These are phyloP conservation scores for Neofusicoccum laricinum DNA, from an alignment of 2,329 filamentous ascomycete genomes.

Conservation along the genomic window DNA sequence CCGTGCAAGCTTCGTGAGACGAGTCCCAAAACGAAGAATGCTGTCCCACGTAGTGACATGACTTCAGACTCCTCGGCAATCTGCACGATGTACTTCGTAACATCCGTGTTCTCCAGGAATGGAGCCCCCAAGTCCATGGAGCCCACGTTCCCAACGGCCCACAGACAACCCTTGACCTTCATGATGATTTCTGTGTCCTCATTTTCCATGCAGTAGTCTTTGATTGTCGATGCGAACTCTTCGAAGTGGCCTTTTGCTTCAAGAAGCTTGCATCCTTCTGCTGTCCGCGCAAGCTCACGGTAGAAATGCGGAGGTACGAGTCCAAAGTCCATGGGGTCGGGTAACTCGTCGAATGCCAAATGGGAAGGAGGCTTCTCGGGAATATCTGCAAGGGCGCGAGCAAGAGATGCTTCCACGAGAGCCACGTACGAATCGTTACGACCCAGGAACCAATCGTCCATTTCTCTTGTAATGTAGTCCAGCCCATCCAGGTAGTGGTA, in stretches of 20 bases:
- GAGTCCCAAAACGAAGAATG: conserved; percentile 91
- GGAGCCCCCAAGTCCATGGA: conserved; percentile 97
- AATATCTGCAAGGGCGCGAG: conserved; percentile 71
- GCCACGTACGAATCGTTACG: conserved; percentile 95
- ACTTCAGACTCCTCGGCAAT: conserved; percentile 88
- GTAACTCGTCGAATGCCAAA: conserved; percentile 41
- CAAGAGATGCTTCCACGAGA: conserved; percentile 92
- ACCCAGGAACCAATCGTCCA: conserved; percentile 99
- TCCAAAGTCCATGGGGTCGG: conserved; percentile 51
- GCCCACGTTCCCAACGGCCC: conserved; percentile 96
- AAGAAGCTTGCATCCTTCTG: conserved; percentile 86
- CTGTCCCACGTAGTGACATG: conserved; percentile 89
- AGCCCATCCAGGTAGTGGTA: conserved; percentile 96
- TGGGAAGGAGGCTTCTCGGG: conserved; percentile 55
- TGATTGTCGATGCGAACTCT: conserved; percentile 86
- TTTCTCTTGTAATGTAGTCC: conserved; percentile 98
- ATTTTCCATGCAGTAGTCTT: conserved; percentile 79
- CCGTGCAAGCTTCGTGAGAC: conserved; percentile 91
- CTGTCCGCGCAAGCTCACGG: conserved; percentile 85
- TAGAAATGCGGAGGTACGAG: conserved; percentile 95
- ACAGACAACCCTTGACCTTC: conserved; percentile 94
- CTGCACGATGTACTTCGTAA: conserved; percentile 79
- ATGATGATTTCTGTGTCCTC: conserved; percentile 82
- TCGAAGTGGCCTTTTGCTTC: conserved; percentile 94
- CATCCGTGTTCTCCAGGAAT: conserved; percentile 85